Evolutionary conservation across 1,284 basidiomycete species (phyloP).

Genomic region (Leccinum subrobustum): DNA sequence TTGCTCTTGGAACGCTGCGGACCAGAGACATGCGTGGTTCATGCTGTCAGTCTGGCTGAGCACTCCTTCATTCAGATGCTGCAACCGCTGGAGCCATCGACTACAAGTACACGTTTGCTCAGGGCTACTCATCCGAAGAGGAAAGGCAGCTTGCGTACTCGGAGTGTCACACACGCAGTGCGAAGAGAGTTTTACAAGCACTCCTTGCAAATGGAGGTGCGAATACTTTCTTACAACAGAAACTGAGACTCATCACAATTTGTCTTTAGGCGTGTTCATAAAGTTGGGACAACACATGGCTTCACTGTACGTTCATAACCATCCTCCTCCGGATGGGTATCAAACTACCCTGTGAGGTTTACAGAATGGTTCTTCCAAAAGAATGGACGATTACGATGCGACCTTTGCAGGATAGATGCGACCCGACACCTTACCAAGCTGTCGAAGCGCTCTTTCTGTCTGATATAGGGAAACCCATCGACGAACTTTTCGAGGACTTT

Average conservation of each 20-base stretch:
- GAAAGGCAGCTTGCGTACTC: slow-evolving; percentile 61
- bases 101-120: slow-evolving; percentile 79
- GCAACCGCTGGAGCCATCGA: slow-evolving; percentile 71
- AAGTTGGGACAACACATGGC: slow-evolving; percentile 92
- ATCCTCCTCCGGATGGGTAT: neutral
- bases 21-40: slow-evolving; percentile 2
- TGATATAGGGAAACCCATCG: slow-evolving; percentile 68
- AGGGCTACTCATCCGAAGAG: slow-evolving; percentile 55
- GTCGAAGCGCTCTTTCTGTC: slow-evolving; percentile 67
- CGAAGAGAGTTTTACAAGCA: slow-evolving; percentile 72
- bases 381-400: slow-evolving; percentile 75
- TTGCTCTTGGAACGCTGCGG: slow-evolving; percentile 3
- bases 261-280: slow-evolving; percentile 74
- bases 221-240: slow-evolving; percentile 19
- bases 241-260: neutral
- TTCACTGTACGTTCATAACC: slow-evolving; percentile 49
- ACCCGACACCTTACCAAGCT: slow-evolving; percentile 72
- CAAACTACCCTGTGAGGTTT: slow-evolving; percentile 11
- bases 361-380: slow-evolving; percentile 66
- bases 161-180: slow-evolving; percentile 81
- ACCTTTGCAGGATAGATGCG: slow-evolving; percentile 83
- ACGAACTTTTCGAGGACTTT: slow-evolving; percentile 79
- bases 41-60: neutral
- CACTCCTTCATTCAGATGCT: slow-evolving; percentile 44
- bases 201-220: slow-evolving; percentile 84